Percentiles rank a stretch among this genome's conserved stretches.
Conservation (phyloP, 805 yeast species). For the Schwanniomyces vanrijiae region DNA sequence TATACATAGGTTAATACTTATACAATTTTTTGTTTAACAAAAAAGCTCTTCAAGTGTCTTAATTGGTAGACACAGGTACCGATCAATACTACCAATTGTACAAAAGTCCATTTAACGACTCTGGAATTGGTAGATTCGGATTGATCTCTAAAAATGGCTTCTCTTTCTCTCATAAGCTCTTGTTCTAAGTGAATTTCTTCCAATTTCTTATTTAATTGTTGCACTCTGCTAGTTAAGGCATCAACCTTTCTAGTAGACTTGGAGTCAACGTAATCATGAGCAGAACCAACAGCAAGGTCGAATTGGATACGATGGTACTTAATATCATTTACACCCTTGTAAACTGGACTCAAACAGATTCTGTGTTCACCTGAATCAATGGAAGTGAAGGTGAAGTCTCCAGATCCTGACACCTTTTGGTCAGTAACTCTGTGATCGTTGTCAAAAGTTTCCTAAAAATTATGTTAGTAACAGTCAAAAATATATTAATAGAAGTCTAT, state of each 20-base stretch:
- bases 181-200: conserved; percentile 44
- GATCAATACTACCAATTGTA: conserved; percentile 67
- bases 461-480: conserved; percentile 3
- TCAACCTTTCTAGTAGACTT: conserved; percentile 55
- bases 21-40: conserved; percentile 83
- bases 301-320: conserved; percentile 66
- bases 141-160: conserved; percentile 72
- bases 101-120: conserved; percentile 70
- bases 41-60: conserved; percentile 74
- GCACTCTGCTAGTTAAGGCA: conserved; percentile 37
- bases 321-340: conserved; percentile 71
- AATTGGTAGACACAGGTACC: conserved; percentile 76
- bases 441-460: conserved; percentile 59
- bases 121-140: conserved; percentile 74
- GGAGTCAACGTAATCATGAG: conserved; percentile 60
- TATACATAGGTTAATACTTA: conserved; percentile 22
- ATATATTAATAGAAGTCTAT: no score
- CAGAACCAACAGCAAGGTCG: conserved; percentile 69
- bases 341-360: conserved; percentile 62
- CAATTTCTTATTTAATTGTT: conserved; percentile 39
- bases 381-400: conserved; percentile 80
- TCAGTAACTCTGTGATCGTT: conserved; percentile 73
- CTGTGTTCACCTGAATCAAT: conserved; percentile 82
- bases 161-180: conserved; percentile 67
- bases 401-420: conserved; percentile 60